Conservation (phyloP, 192 early-diverging fungal genomes). For the Diversispora epigaea region DNA sequence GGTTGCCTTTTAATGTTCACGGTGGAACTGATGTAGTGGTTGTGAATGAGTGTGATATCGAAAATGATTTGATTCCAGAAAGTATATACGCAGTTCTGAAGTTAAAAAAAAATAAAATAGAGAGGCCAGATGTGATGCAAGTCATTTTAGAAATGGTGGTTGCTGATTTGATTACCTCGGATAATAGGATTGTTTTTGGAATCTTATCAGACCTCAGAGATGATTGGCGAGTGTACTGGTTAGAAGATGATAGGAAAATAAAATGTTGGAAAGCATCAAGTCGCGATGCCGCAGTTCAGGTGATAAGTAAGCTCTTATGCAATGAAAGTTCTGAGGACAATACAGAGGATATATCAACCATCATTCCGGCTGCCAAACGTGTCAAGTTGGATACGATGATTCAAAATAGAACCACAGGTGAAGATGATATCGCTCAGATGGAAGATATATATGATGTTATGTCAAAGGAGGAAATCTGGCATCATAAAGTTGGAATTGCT, state of each 20-base stretch:
- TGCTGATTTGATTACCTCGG: slow-evolving; percentile 14
- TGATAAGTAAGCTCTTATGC: slow-evolving; percentile 19
- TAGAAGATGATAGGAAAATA: slow-evolving; percentile 19
- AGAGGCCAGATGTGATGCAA: slow-evolving; percentile 23
- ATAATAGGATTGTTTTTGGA: slow-evolving; percentile 24
- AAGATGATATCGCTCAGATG: too few relatives aligned
- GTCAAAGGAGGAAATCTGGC: slow-evolving; percentile 19
- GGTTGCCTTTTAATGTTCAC: slow-evolving; percentile 22
- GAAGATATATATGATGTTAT: slow-evolving; percentile 20
- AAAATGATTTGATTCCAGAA: background rate
- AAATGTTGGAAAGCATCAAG: slow-evolving; percentile 19
- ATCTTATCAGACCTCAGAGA: slow-evolving; percentile 25
- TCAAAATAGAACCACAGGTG: too few relatives aligned
- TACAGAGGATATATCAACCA: too few relatives aligned
- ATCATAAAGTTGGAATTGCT: slow-evolving; percentile 23
- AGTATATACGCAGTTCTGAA: slow-evolving; percentile 12
- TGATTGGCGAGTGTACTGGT: slow-evolving; percentile 13
- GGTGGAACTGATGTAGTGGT: slow-evolving; percentile 28
- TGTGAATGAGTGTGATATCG: slow-evolving; percentile 11
- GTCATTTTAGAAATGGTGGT: slow-evolving; percentile 12
- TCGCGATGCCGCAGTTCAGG: slow-evolving; percentile 11
- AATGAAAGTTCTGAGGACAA: background rate
- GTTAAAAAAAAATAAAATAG: too few relatives aligned
- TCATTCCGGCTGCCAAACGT: slow-evolving; percentile 17
- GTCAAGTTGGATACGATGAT: slow-evolving; percentile 17